phyloP scores from a whole-genome alignment of 2,329 filamentous ascomycete species.

The Boeremia exigua region DNA sequence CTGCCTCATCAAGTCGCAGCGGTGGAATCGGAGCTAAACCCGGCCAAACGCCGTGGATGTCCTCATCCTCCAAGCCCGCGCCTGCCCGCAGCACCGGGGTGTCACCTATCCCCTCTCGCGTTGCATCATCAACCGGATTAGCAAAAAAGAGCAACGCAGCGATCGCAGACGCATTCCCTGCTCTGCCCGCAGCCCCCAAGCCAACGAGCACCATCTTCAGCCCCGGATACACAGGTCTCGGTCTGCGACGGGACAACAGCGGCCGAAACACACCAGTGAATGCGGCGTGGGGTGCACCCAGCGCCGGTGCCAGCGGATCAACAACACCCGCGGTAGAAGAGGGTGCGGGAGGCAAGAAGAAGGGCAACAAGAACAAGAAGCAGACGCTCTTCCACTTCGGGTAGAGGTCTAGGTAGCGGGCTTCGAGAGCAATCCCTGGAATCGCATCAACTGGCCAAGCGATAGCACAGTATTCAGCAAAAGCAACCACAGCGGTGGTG shows the following conservation, averaged over 20 bases:
- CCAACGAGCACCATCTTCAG: conserved; percentile 62
- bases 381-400: conserved; percentile 60
- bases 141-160: conserved; percentile 31
- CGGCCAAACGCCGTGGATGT: conserved; percentile 46
- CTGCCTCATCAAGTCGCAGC: conserved; percentile 23
- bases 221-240: conserved; percentile 56
- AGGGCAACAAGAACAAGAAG: conserved; percentile 58
- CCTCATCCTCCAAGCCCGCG: conserved; percentile 37
- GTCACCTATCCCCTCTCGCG: conserved; percentile 48
- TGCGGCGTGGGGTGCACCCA: conserved; percentile 50
- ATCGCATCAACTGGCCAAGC: background rate
- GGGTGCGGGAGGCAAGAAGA: conserved; percentile 48
- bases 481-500: background rate
- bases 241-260: conserved; percentile 52
- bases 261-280: conserved; percentile 45
- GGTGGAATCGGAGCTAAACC: conserved; percentile 44
- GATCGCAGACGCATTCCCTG: conserved; percentile 73
- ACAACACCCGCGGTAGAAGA: conserved; percentile 31
- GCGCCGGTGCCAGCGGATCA: conserved; percentile 34
- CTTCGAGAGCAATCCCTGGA: background rate
- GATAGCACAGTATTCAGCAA: background rate
- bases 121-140: conserved; percentile 36
- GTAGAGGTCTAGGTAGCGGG: conserved; percentile 27
- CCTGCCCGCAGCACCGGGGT: conserved; percentile 21
- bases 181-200: conserved; percentile 79